These are phyloP conservation scores for Sechiopsis laciniata DNA, from an alignment of 306 rosid genomes.

Conservation along the genomic window DNA sequence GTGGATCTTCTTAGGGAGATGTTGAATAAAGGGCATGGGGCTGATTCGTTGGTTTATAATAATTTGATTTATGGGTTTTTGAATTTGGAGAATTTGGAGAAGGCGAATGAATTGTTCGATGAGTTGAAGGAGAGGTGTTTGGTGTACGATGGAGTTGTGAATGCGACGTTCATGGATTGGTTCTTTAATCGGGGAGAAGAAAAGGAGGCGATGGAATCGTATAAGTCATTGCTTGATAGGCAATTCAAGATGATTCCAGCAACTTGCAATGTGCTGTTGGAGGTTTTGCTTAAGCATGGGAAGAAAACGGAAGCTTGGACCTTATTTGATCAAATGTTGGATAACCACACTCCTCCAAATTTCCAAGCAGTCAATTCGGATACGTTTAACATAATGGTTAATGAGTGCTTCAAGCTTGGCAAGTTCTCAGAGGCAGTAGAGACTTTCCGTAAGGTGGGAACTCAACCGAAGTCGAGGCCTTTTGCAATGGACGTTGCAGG, in stretches of 20 bases:
- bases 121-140: constrained; percentile 84
- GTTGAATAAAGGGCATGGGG: constrained; percentile 79
- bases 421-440: constrained; percentile 49
- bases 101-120: constrained; percentile 76
- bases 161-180: constrained; percentile 87
- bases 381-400: constrained; percentile 81
- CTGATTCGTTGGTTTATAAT: constrained; percentile 78
- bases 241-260: constrained; percentile 78
- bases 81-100: constrained; percentile 58
- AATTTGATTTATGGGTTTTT: constrained; percentile 68
- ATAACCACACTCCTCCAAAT: constrained; percentile 81
- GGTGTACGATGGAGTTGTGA: constrained; percentile 86
- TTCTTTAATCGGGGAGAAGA: constrained; percentile 52
- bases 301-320: constrained; percentile 53
- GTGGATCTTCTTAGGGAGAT: constrained; percentile 82
- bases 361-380: constrained; percentile 85
- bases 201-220: constrained; percentile 88
- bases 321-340: constrained; percentile 71
- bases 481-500: constrained; percentile 93
- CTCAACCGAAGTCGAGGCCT: constrained; percentile 59
- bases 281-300: constrained; percentile 63
- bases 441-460: constrained; percentile 74
- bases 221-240: constrained; percentile 56
- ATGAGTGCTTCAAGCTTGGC: constrained; percentile 66
- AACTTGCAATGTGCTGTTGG: constrained; percentile 75